These are phyloP conservation scores for Phlebiopsis gigantea DNA, from an alignment of 768 basidiomycete species.

Conservation along the genomic window DNA sequence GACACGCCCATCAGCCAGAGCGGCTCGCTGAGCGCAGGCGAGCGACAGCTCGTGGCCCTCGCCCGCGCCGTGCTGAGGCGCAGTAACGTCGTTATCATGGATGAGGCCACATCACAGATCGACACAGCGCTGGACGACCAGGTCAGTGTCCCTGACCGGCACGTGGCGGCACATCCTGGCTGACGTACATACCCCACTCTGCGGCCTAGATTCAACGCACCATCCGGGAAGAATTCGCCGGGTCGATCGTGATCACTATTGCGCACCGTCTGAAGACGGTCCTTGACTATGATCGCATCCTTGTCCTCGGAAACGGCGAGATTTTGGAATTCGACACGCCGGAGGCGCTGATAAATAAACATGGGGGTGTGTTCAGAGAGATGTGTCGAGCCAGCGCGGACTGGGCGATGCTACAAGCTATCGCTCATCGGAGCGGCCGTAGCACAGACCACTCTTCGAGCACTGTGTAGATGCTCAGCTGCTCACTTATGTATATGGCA, in stretches of 20 bases:
- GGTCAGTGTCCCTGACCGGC: slow-evolving; percentile 27
- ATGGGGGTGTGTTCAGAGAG: slow-evolving; percentile 57
- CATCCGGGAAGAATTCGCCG: slow-evolving; percentile 64
- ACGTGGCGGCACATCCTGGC: not conserved
- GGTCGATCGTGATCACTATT: slow-evolving; percentile 76
- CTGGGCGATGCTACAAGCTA: slow-evolving; percentile 14
- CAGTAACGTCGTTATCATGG: slow-evolving; percentile 67
- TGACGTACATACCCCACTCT: not conserved
- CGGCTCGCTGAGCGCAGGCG: slow-evolving; percentile 69
- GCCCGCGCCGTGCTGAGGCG: slow-evolving; percentile 63
- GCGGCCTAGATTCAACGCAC: slow-evolving; percentile 58
- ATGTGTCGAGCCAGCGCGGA: slow-evolving; percentile 59
- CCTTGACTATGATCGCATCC: slow-evolving; percentile 68
- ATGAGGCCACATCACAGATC: slow-evolving; percentile 76
- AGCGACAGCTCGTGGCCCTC: slow-evolving; percentile 69
- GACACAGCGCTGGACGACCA: slow-evolving; percentile 67
- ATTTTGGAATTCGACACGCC: slow-evolving; percentile 78
- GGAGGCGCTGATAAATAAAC: slow-evolving; percentile 41
- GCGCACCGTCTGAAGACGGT: slow-evolving; percentile 77
- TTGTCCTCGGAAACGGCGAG: slow-evolving; percentile 68
- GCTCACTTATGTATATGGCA: not conserved
- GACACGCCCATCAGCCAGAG: slow-evolving; percentile 58
- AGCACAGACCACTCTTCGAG: not conserved
- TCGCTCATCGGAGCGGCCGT: not conserved
- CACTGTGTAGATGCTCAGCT: not conserved